A percentile compares a stretch with the other conserved stretches of the same genome.
Conservation (phyloP, 2,329 filamentous ascomycete species). For the Xylaria sp. region DNA sequence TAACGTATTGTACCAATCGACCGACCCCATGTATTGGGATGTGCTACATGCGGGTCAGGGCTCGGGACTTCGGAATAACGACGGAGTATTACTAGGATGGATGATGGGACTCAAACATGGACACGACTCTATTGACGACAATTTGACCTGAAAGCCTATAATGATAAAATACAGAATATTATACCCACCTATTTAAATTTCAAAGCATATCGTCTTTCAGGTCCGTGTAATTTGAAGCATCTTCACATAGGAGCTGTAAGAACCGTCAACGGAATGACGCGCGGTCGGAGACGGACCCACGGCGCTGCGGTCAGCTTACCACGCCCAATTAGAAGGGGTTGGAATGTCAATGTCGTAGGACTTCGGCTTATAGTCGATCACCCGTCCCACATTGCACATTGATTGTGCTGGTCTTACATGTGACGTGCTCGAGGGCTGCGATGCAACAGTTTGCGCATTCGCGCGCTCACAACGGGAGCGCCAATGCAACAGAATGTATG, state of each 20-base stretch:
- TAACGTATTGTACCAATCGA: neutral
- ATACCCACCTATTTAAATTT: neutral
- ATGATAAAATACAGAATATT: neutral
- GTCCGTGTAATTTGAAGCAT: neutral
- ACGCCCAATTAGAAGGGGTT: neutral
- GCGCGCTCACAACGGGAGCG: neutral
- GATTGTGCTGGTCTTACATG: neutral
- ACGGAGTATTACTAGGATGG: neutral
- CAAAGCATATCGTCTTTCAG: neutral
- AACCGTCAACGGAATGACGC: neutral
- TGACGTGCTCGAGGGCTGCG: neutral
- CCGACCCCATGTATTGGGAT: neutral
- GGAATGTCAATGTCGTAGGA: neutral
- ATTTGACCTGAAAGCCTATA: neutral
- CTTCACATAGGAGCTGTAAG: neutral
- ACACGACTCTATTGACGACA: neutral
- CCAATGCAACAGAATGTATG: neutral
- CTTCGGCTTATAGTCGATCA: neutral
- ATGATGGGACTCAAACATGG: neutral
- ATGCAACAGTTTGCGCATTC: neutral
- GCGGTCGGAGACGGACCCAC: neutral
- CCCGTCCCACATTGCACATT: neutral
- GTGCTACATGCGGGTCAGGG: neutral
- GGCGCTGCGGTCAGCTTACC: constrained; percentile 3
- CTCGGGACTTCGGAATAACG: neutral